phyloP scores from a whole-genome alignment of 305 asterid genomes.

The Coffea humblotiana region DNA sequence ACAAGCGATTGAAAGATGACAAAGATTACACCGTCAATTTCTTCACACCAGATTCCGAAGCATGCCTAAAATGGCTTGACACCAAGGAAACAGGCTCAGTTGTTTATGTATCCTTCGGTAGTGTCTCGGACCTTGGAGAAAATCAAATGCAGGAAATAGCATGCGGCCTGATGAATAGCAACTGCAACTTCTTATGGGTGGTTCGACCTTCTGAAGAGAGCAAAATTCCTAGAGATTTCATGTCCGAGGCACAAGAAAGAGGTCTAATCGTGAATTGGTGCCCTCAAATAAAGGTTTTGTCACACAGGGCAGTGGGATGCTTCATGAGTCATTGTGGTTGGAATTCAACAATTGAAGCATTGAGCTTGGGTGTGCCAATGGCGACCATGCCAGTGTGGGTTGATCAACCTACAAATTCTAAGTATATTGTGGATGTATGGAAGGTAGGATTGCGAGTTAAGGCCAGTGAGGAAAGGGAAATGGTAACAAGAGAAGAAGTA shows the following conservation, averaged over 20 bases:
- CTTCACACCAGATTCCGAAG: conserved; percentile 31
- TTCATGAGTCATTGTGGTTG: conserved; percentile 65
- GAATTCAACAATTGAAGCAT: conserved; percentile 51
- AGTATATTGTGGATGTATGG: conserved; percentile 54
- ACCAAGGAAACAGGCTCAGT: conserved; percentile 35
- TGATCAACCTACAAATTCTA: conserved; percentile 49
- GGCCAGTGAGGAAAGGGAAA: conserved; percentile 22
- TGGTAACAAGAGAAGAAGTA: conserved; percentile 43
- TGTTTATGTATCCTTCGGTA: conserved; percentile 61
- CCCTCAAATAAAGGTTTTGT: conserved; percentile 47
- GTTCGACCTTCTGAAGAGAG: conserved; percentile 44
- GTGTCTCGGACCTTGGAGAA: conserved; percentile 32
- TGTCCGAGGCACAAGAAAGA: conserved; percentile 20
- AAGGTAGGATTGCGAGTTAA: conserved; percentile 33
- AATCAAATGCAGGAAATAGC: conserved; percentile 57
- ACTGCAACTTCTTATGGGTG: conserved; percentile 55
- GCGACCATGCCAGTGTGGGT: conserved; percentile 38
- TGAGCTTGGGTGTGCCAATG: conserved; percentile 53
- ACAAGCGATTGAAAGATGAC: conserved; percentile 22
- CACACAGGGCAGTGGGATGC: conserved; percentile 44
- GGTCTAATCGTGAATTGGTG: conserved; percentile 58
- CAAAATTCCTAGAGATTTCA: conserved; percentile 43
- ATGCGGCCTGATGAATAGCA: conserved; percentile 35
- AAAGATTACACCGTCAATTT: conserved; percentile 33
- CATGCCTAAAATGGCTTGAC: conserved; percentile 49